phyloP scores from a whole-genome alignment of 2,329 filamentous ascomycete species.

The Dichotomopilus funicola region DNA sequence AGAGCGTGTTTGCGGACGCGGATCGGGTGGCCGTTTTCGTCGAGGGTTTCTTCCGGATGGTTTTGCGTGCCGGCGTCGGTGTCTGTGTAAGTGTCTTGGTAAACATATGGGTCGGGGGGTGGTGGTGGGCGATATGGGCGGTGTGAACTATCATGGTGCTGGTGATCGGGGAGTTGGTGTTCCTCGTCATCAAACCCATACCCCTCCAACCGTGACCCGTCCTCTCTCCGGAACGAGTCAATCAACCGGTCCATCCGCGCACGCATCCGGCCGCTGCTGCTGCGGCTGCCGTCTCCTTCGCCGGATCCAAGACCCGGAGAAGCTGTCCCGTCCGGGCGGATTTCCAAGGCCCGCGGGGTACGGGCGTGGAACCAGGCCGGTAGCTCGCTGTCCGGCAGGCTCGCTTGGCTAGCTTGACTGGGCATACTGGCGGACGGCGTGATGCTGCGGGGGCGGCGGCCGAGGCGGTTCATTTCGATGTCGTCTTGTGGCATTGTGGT shows the following conservation, averaged over 20 bases:
- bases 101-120: background rate
- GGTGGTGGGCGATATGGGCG: no score
- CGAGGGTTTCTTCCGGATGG: background rate
- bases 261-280: conserved; percentile 3
- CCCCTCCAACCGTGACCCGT: background rate
- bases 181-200: no score
- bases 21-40: background rate
- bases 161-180: no score
- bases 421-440: no score
- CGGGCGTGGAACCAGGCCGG: no score
- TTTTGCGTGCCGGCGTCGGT: background rate
- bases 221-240: conserved; percentile 24
- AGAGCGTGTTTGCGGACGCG: conserved; percentile 14
- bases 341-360: no score
- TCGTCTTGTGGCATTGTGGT: conserved; percentile 14
- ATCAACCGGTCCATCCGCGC: conserved; percentile 16
- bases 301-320: background rate
- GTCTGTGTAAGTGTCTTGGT: background rate
- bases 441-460: background rate
- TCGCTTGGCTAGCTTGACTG: no score
- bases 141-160: no score
- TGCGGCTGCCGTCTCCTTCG: background rate
- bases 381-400: no score
- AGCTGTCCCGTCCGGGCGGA: no score
- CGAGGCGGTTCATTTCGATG: conserved; percentile 23